Base-by-base conservation (phyloP, 192 early-diverging fungal genomes). In the Dimargaris xerosporica region DNA sequence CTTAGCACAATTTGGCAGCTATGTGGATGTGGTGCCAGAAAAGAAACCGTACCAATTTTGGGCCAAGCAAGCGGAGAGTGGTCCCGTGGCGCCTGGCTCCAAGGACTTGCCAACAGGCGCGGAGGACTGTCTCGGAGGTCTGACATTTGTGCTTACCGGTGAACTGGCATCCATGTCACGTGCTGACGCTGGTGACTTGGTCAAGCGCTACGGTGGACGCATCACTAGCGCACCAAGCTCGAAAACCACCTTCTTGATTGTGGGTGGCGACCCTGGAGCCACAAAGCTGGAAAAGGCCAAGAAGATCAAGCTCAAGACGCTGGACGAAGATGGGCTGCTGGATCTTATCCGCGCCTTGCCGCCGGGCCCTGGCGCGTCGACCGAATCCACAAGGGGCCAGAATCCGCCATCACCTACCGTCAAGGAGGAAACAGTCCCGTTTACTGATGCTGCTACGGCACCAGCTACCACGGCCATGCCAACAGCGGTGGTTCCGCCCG, bases 71-170 rank as follows among this genome's bases (percentile, higher is more conserved):
- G 4, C 58, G 1, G 19, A 19, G 51, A 61, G 78, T 23, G 82
- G 79, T 11, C 84, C 85, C 1, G 65, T 62, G 26, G 73, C 78
- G 16, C 80, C 79, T 0, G 87, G 85, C 17, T 80, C 82, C 5
- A 86, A 85, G 59, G 73, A 79, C 42, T 74, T 87, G 15, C 89
- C 91, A 5, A 73, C 77, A 44, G 89, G 91, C 21, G 79, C 71
- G n/a, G 77, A 79, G 23, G 82, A 82, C 61, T 93, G 91, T 44
- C 74, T 70, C 9, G 44, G 44, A 13, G 89, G 85, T 19, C 65
- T 84, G 55, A 84, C 88, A 0, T 96, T 99, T 85, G 97, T 99
- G 0, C 80, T 97, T 47, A 91, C 95, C 4, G 97, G 97, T 48
- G 91, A 97, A 52, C 78, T 94, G 29, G 69, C 75, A 12, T 81